Base-by-base conservation (phyloP, 495 filamentous ascomycete species). In the Xeromyces bisporus region DNA sequence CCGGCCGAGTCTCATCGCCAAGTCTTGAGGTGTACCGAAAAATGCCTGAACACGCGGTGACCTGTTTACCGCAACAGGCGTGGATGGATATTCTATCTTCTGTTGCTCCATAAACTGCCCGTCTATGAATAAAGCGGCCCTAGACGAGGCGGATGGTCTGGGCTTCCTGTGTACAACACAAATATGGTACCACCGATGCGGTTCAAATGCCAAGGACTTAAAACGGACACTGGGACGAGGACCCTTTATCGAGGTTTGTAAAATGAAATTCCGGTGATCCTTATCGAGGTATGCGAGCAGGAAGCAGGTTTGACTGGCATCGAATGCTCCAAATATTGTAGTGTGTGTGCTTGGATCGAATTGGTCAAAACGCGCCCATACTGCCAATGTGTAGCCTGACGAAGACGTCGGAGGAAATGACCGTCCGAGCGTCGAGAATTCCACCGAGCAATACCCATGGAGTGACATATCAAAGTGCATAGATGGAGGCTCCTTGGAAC, bases 271-370 rank as follows among this genome's bases (percentile, higher is more conserved):
- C 16, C 69, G 74, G n/a, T 83, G 91, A 47, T 96, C 85, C 44
- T 77, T 83, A 51, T 97, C 89, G 15, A 97, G 67, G 47, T 96
- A 97, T 14, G 78, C 79, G 26, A 97, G 70, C 18, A 96, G 61
- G 40, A 97, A 97, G 54, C 91, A 97, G 1, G 80, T 84, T 44
- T 97, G 89, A 11, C 71, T 82, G 0, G 77, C 62, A 56, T 97
- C 89, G 50, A 92, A 96, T 7, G 86, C 83, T 3, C 89, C 89
- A 53, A 97, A 97, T 5, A 97, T 63, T 2, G 89, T 97, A 1
- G 89, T 94, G 52, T 96, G 91, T 9, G 78, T 76, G 18, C 66
- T 72, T 1, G 66, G 47, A 48, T 97, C 89, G 54, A 89, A 96
- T 27, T 71, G 62, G 44, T 93, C 81, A 31, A 96, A 72, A 25